Evolutionary conservation across 192 early-diverging fungal genomes (phyloP).

Genomic region (Coemansia sp.): DNA sequence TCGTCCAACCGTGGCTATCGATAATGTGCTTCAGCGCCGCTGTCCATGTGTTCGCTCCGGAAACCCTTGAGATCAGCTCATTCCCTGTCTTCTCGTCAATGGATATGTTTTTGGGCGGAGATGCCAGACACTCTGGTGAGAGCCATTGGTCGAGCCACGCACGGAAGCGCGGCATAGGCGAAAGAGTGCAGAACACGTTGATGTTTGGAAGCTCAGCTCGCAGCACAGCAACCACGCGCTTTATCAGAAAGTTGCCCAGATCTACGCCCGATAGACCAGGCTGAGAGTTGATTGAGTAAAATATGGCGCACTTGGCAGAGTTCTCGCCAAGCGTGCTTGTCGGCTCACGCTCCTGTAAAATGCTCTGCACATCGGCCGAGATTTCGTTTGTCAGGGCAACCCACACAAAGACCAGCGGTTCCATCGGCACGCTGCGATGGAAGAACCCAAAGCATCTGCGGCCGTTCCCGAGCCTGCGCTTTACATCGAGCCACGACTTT

Average conservation of each 20-base stretch:
- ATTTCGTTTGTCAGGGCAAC: slow-evolving; percentile 72
- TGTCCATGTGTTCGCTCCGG: slow-evolving; percentile 37
- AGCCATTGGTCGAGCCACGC: slow-evolving; percentile 68
- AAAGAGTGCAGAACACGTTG: slow-evolving; percentile 81
- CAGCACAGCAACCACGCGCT: slow-evolving; percentile 82
- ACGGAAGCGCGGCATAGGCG: slow-evolving; percentile 87
- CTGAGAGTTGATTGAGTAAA: slow-evolving; percentile 94
- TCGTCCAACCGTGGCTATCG: slow-evolving; percentile 47
- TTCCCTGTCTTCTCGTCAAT: slow-evolving; percentile 11
- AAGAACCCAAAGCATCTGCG: slow-evolving; percentile 86
- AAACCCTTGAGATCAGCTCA: slow-evolving; percentile 17
- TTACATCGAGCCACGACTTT: slow-evolving; percentile 75
- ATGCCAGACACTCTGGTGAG: slow-evolving; percentile 22
- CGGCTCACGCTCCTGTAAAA: slow-evolving; percentile 59
- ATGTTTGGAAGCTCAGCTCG: slow-evolving; percentile 69
- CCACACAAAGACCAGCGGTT: slow-evolving; percentile 90
- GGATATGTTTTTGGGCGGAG: slow-evolving; percentile 14
- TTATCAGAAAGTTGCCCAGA: slow-evolving; percentile 87
- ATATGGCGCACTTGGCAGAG: slow-evolving; percentile 70
- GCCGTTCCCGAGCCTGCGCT: slow-evolving; percentile 70
- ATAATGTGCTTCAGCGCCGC: slow-evolving; percentile 37
- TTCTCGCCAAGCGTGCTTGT: slow-evolving; percentile 38
- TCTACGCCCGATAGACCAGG: slow-evolving; percentile 85
- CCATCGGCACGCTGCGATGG: slow-evolving; percentile 70
- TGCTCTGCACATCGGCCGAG: slow-evolving; percentile 65